Percentiles rank a stretch among this genome's conserved stretches.
Conservation (phyloP, 805 yeast genomes). For the Yamadazyma scolyti region DNA sequence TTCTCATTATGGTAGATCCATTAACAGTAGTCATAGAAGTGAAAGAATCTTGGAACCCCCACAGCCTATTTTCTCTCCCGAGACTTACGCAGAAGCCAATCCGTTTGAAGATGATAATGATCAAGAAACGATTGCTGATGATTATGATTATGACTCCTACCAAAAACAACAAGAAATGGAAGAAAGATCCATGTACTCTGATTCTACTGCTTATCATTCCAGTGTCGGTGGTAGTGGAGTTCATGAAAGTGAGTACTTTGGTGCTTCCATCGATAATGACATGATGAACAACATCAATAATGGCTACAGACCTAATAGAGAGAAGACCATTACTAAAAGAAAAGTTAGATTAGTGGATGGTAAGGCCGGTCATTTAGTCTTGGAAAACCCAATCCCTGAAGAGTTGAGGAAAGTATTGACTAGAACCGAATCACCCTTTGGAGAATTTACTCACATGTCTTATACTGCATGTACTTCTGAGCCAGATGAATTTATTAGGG, state of each 20-base stretch:
- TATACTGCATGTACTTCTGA: constrained; percentile 95
- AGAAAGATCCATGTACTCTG: constrained; percentile 32
- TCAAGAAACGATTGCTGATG: constrained; percentile 12
- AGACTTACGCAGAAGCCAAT: constrained; percentile 59
- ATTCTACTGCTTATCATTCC: constrained; percentile 32
- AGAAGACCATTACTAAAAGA: constrained; percentile 65
- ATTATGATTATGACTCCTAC: constrained; percentile 33
- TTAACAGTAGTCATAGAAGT: constrained; percentile 36
- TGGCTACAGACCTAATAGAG: constrained; percentile 54
- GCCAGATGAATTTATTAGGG: constrained; percentile 76
- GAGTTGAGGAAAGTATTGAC: constrained; percentile 83
- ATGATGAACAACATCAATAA: constrained; percentile 41
- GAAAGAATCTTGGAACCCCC: constrained; percentile 57
- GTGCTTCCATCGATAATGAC: constrained; percentile 44
- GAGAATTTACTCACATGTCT: constrained; percentile 94
- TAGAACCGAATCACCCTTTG: constrained; percentile 68
- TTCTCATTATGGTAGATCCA: constrained; percentile 24
- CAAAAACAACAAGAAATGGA: constrained; percentile 32
- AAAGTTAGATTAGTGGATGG: constrained; percentile 63
- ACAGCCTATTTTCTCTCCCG: constrained; percentile 62
- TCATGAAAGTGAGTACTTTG: constrained; percentile 31
- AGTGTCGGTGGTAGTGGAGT: constrained; percentile 16
- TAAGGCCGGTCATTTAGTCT: constrained; percentile 73
- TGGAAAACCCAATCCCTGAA: constrained; percentile 93
- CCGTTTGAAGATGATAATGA: constrained; percentile 17